Conservation (phyloP, 257 asterid genomes). For the Mentha longifolia region DNA sequence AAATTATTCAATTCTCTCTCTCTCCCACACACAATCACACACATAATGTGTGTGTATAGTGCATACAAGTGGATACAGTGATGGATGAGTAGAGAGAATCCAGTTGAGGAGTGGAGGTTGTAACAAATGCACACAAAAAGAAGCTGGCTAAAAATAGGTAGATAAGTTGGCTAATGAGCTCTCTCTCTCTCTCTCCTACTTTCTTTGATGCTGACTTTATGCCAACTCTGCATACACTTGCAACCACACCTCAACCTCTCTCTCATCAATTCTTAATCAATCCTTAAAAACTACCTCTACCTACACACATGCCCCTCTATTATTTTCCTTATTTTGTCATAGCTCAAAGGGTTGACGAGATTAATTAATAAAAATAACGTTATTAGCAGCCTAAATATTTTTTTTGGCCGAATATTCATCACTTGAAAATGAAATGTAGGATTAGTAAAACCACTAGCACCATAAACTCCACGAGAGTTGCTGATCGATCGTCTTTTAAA, state of each 20-base stretch:
- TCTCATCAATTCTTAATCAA: slow-evolving; percentile 26
- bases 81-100: slow-evolving; percentile 28
- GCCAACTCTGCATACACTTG: slow-evolving; percentile 47
- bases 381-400: too few species aligned
- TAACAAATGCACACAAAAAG: slow-evolving; percentile 35
- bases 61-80: slow-evolving; percentile 23
- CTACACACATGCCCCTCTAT: slow-evolving; percentile 16
- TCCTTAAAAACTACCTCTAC: slow-evolving; percentile 31
- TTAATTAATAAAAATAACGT: too few species aligned
- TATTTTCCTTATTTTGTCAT: slow-evolving; percentile 10
- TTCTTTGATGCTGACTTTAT: slow-evolving; percentile 42
- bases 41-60: background rate
- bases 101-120: slow-evolving; percentile 36
- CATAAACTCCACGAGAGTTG: slow-evolving; percentile 20
- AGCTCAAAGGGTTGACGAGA: background rate
- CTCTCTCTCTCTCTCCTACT: background rate
- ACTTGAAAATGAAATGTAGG: slow-evolving; percentile 19
- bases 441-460: slow-evolving; percentile 1
- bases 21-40: background rate
- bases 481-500: background rate
- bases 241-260: slow-evolving; percentile 19
- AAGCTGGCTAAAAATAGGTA: slow-evolving; percentile 34
- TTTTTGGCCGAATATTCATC: background rate
- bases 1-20: background rate
- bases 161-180: slow-evolving; percentile 14